Evolutionary conservation across 1,284 basidiomycete genomes (phyloP).

Genomic region (Naganishia sp.): DNA sequence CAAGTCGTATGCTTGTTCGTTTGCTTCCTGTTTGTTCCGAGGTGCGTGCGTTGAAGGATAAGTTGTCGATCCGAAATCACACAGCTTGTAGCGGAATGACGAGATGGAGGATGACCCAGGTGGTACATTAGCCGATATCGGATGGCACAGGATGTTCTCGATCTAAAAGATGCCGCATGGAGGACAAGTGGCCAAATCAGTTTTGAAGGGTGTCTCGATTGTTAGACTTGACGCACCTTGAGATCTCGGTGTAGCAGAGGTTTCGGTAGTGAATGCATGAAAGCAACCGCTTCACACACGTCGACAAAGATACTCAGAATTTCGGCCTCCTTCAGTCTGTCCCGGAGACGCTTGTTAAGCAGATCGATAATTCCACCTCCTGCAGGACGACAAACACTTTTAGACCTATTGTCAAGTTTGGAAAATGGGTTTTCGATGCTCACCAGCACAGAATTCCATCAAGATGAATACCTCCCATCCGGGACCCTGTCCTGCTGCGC

Average conservation of each 20-base stretch:
- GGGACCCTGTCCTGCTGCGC: slow-evolving; percentile 10
- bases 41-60: slow-evolving; percentile 70
- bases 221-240: slow-evolving; percentile 58
- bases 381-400: slow-evolving; percentile 46
- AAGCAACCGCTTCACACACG: slow-evolving; percentile 86
- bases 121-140: slow-evolving; percentile 32
- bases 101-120: slow-evolving; percentile 65
- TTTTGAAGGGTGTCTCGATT: background rate
- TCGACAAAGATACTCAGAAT: slow-evolving; percentile 98
- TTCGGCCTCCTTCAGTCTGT: slow-evolving; percentile 89
- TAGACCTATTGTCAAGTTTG: too few relatives aligned
- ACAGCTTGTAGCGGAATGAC: slow-evolving; percentile 75
- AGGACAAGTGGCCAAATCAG: too few relatives aligned
- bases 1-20: slow-evolving; percentile 83
- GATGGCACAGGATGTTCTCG: slow-evolving; percentile 82
- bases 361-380: slow-evolving; percentile 99
- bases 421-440: slow-evolving; percentile 34
- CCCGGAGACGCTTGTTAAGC: slow-evolving; percentile 93
- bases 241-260: slow-evolving; percentile 94
- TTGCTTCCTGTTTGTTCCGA: slow-evolving; percentile 74
- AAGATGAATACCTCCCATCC: slow-evolving; percentile 88
- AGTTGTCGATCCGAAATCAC: slow-evolving; percentile 95
- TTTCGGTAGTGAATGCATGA: slow-evolving; percentile 87
- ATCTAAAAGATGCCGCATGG: slow-evolving; percentile 56
- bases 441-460: slow-evolving; percentile 90